Conservation (phyloP, 2,329 filamentous ascomycete species). For the Sphaerulina populicola region DNA sequence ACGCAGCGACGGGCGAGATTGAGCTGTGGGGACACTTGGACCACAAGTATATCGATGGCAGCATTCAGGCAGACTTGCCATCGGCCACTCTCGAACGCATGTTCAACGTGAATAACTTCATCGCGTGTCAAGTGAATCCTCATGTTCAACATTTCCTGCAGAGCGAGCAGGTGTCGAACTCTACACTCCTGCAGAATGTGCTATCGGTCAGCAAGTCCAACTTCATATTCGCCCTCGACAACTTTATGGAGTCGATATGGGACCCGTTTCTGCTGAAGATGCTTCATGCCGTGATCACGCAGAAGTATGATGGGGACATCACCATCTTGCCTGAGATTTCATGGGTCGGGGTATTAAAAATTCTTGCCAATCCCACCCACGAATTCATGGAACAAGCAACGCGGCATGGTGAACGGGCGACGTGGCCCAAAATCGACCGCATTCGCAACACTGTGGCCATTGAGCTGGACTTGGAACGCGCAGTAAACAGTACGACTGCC, state of each 20-base stretch:
- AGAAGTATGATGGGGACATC: conserved; percentile 90
- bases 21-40: conserved; percentile 74
- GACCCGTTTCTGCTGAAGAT: conserved; percentile 41
- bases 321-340: conserved; percentile 79
- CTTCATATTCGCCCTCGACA: conserved; percentile 15
- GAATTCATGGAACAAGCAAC: conserved; percentile 80
- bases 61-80: conserved; percentile 86
- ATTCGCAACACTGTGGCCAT: conserved; percentile 83
- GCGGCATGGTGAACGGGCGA: conserved; percentile 71
- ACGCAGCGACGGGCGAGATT: conserved; percentile 67
- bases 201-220: conserved; percentile 15
- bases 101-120: conserved; percentile 98
- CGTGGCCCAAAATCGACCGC: conserved; percentile 81
- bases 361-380: conserved; percentile 73
- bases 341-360: conserved; percentile 62
- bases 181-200: conserved; percentile 11
- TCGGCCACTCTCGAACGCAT: conserved; percentile 85
- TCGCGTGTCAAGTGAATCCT: conserved; percentile 93
- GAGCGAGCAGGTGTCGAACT: conserved; percentile 58
- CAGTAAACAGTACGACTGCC: conserved; percentile 28
- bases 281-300: conserved; percentile 62
- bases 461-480: conserved; percentile 66
- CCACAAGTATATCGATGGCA: conserved; percentile 86
- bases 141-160: conserved; percentile 70
- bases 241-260: conserved; percentile 12